Evolutionary conservation across 2,329 filamentous ascomycete species (phyloP), one percentile per base, ranked within the genome.

Genomic region (Ascochyta koolunga): DNA sequence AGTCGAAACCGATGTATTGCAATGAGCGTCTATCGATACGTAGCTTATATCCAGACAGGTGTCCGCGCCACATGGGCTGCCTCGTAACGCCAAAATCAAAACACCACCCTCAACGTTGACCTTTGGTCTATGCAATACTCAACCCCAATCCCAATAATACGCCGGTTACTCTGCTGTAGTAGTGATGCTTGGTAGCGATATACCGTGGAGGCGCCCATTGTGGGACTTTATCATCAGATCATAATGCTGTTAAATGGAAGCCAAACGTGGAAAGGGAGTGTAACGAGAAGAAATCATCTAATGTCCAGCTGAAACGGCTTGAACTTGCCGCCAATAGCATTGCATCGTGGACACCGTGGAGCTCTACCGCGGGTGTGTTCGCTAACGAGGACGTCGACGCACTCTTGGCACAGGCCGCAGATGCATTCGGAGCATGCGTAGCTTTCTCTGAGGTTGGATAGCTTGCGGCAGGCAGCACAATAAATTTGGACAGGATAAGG

Each of bases 381-480:
- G 64, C 84, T 85, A 76, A 91, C 87, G 50, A 93, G 80, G 29
- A 90, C 86, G 67, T 92, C 89, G 53, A 97, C 91, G 68, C 93
- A 98, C 54, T 91, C 86, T 60, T 88, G 86, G 75, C 95, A 98
- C 43, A 98, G 83, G 15, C 93, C 93, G 72, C 91, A 96, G 60
- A 98, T 96, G 74, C 95, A 98, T 75, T 97, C 93, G 1, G 93
- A 96, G 74, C 93, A 98, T 19, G 93, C 93, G 70, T 92, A 97
- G 29, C 91, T 95, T 67, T 93, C 89, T 67, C 87, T 88, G 22
- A 98, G 79, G 10, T 88, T 79, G 45, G 89, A 93, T 16, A 92
- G 81, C 32, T 88, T 86, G 60, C 90, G 87, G 70, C 93, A 98
- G 41, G 89, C 90, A 18, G 93, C 90, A 73, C 93, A 98, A 72